These are phyloP conservation scores for Mortierella sp. DNA, from an alignment of 371 early-diverging fungal genomes.

Conservation along the genomic window DNA sequence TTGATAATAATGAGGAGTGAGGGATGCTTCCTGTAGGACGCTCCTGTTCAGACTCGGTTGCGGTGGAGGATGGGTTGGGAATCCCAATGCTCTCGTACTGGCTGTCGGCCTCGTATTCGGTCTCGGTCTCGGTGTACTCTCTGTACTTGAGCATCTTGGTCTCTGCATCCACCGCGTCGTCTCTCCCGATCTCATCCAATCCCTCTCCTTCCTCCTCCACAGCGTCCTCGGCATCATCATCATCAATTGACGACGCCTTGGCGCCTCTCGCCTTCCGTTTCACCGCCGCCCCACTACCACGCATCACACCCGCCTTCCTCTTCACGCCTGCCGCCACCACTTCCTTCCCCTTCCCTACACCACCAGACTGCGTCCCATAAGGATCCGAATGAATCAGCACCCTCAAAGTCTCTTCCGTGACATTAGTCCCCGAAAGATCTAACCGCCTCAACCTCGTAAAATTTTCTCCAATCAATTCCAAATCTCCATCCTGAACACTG, in stretches of 20 bases:
- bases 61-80: conserved; percentile 13
- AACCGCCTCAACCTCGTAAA: conserved; percentile 22
- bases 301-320: background rate
- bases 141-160: conserved; percentile 23
- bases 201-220: background rate
- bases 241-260: background rate
- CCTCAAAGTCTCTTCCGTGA: conserved; percentile 30
- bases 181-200: background rate
- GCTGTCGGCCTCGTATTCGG: conserved; percentile 29
- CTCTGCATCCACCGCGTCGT: conserved; percentile 1
- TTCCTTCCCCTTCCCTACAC: background rate
- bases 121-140: conserved; percentile 36
- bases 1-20: background rate
- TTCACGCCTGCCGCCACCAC: background rate
- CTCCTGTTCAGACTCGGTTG: conserved; percentile 38
- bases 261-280: background rate
- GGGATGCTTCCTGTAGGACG: conserved; percentile 6
- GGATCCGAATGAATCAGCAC: conserved; percentile 42
- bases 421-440: conserved; percentile 27
- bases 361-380: background rate
- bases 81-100: conserved; percentile 28
- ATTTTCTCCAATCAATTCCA: conserved; percentile 36
- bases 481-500: conserved; percentile 26
- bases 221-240: background rate
- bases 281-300: too few relatives aligned